Percentiles rank a stretch among this genome's conserved stretches.
These are phyloP conservation scores for Solanum sitiens DNA, from an alignment of 257 asterid genomes.

Conservation along the genomic window DNA sequence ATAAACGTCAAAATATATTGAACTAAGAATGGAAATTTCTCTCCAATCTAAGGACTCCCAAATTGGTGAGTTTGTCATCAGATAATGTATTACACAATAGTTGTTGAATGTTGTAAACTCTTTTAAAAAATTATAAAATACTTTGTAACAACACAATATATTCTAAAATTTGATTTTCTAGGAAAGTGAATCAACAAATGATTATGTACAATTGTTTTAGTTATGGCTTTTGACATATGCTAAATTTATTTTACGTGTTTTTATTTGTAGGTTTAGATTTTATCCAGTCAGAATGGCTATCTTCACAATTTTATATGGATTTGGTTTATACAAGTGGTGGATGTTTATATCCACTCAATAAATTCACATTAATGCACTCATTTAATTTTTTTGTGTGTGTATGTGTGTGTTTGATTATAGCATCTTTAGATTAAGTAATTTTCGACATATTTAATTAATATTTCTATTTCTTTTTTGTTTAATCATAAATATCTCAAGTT, in stretches of 20 bases:
- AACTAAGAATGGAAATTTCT: neutral
- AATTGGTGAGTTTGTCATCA: neutral
- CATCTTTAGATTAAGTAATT: neutral
- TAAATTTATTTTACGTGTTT: neutral
- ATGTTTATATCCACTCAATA: neutral
- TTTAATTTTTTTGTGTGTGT: neutral
- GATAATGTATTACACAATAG: neutral
- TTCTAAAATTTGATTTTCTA: neutral
- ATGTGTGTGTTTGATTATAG: neutral
- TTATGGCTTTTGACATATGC: neutral
- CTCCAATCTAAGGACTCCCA: neutral
- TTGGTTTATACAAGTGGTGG: slow-evolving; percentile 25
- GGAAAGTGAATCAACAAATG: neutral
- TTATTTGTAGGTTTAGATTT: slow-evolving; percentile 32
- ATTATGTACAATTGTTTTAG: neutral
- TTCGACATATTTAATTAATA: neutral
- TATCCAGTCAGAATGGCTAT: slow-evolving; percentile 34
- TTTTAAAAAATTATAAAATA: no score
- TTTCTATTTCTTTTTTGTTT: neutral
- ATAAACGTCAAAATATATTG: neutral
- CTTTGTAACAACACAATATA: neutral
- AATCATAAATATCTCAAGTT: neutral
- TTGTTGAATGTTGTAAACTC: neutral
- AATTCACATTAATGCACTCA: neutral
- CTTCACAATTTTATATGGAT: slow-evolving; percentile 15